Percentiles rank a stretch among this genome's conserved stretches.
phyloP scores from a whole-genome alignment of 1,139 yeast genomes.

The Candida sp. region DNA sequence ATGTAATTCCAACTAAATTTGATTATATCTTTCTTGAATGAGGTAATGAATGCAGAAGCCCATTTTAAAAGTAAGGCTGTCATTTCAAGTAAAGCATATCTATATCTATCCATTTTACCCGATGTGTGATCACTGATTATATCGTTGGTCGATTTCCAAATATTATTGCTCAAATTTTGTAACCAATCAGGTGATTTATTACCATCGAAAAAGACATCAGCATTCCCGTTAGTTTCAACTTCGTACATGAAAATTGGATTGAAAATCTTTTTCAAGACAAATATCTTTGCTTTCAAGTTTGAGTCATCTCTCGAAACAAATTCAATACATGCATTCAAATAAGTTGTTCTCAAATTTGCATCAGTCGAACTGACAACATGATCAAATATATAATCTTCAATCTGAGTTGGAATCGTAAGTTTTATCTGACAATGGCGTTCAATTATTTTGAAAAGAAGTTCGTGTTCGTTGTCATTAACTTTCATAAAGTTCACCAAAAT shows the following conservation, averaged over 20 bases:
- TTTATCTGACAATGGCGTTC: constrained; percentile 46
- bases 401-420: constrained; percentile 41
- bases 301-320: constrained; percentile 40
- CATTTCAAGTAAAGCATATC: constrained; percentile 77
- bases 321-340: constrained; percentile 50
- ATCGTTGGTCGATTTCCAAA: constrained; percentile 70
- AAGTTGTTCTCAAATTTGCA: constrained; percentile 42
- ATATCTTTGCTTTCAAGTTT: constrained; percentile 55
- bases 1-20: constrained; percentile 95
- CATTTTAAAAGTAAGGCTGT: constrained; percentile 74
- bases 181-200: constrained; percentile 56
- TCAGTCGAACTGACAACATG: constrained; percentile 54
- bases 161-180: constrained; percentile 51
- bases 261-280: constrained; percentile 59
- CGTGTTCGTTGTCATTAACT: constrained; percentile 24
- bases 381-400: constrained; percentile 59
- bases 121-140: constrained; percentile 56
- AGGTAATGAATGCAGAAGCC: constrained; percentile 59
- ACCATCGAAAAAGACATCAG: constrained; percentile 46
- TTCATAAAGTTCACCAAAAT: constrained; percentile 50
- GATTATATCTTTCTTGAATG: constrained; percentile 80
- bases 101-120: constrained; percentile 70
- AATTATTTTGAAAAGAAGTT: constrained; percentile 45
- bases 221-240: constrained; percentile 46
- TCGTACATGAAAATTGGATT: constrained; percentile 68